Percentiles rank a stretch among this genome's conserved stretches.
Evolutionary conservation across 345 rosid genomes (phyloP).

Genomic region (Hypericum androsaemum): DNA sequence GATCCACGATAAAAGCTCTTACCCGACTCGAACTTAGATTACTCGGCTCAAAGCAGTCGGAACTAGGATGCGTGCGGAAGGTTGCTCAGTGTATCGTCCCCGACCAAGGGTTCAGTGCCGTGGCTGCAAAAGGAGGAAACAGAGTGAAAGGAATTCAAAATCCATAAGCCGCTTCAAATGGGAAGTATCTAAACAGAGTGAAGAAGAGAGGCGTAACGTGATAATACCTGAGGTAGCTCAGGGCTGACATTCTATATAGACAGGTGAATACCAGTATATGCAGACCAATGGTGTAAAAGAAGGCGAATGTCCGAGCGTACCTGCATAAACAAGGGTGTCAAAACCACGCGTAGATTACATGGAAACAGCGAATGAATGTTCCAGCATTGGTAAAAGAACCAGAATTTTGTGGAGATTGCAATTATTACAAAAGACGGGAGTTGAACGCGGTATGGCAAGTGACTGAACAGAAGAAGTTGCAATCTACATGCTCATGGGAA

Average conservation of each 20-base stretch:
- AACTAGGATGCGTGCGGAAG: constrained; percentile 57
- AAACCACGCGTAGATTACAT: too few species aligned
- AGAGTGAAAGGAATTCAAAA: background rate
- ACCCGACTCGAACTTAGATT: background rate
- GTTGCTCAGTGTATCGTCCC: constrained; percentile 34
- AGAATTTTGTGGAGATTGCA: too few species aligned
- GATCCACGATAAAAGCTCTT: too few species aligned
- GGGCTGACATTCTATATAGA: constrained; percentile 92
- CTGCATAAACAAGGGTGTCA: constrained; percentile 27
- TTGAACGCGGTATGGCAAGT: too few species aligned
- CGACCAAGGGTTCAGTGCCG: constrained; percentile 48
- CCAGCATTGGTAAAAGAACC: too few species aligned
- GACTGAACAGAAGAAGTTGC: too few species aligned
- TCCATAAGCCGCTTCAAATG: background rate
- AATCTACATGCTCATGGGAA: too few species aligned
- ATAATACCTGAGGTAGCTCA: constrained; percentile 70
- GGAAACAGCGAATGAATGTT: too few species aligned
- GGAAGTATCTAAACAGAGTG: background rate
- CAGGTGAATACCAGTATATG: constrained; percentile 85
- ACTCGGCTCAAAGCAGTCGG: background rate
- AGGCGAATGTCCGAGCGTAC: constrained; percentile 82
- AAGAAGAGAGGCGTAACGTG: background rate
- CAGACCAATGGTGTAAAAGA: constrained; percentile 86
- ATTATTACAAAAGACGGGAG: too few species aligned
- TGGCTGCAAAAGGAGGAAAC: constrained; percentile 36